These are phyloP conservation scores for Fagopyrum homotropicum DNA, from an alignment of 148 eudicot genomes.

Conservation along the genomic window DNA sequence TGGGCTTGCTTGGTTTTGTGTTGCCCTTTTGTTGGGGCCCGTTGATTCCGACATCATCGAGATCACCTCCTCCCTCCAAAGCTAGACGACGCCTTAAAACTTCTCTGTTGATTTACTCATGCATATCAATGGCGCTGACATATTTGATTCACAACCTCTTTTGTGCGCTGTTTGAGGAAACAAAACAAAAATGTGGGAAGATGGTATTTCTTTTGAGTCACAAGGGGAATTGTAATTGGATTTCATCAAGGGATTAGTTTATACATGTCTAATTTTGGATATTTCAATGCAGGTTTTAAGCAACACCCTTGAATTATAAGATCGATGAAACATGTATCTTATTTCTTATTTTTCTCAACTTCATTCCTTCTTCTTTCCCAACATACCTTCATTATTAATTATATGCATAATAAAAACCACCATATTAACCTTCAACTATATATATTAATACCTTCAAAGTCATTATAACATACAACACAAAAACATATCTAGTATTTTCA, in stretches of 20 bases:
- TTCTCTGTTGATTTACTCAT: not conserved
- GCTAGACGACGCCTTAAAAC: not conserved
- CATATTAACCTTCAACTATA: no score
- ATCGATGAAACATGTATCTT: not conserved
- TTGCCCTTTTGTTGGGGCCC: not conserved
- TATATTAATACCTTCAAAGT: no score
- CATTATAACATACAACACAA: no score
- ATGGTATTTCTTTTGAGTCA: not conserved
- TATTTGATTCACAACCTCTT: not conserved
- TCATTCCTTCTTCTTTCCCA: not conserved
- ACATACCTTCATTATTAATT: no score
- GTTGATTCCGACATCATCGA: not conserved
- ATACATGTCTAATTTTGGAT: not conserved
- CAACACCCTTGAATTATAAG: slow-evolving; percentile 1
- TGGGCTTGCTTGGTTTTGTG: not conserved
- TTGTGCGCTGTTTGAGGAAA: not conserved
- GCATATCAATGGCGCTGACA: not conserved
- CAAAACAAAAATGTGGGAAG: not conserved
- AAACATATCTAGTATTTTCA: no score
- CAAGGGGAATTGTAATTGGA: not conserved
- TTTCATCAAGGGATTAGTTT: not conserved
- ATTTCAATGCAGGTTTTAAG: not conserved
- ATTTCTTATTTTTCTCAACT: not conserved
- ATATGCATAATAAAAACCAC: not conserved
- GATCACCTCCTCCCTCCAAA: not conserved